A percentile compares a stretch with the other conserved stretches of the same genome.
These are phyloP conservation scores for Fusarium papillatum DNA, from an alignment of 2,329 filamentous ascomycete species.

Conservation along the genomic window DNA sequence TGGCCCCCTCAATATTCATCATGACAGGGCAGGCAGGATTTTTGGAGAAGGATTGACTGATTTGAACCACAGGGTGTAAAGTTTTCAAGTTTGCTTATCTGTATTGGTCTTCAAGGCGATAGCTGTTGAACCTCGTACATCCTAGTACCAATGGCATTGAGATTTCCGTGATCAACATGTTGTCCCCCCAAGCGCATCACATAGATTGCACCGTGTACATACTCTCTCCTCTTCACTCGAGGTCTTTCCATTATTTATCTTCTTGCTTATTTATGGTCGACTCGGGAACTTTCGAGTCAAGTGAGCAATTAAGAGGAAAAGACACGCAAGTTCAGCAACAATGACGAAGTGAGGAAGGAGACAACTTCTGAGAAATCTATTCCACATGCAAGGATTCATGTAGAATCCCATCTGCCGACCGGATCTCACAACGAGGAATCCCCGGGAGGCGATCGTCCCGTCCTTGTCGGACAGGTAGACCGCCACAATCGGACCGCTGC, in stretches of 20 bases:
- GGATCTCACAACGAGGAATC: neutral
- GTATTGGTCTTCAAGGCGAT: neutral
- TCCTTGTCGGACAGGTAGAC: neutral
- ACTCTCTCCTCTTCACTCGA: rapidly evolving
- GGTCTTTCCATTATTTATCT: neutral
- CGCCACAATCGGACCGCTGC: neutral
- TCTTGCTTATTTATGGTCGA: neutral
- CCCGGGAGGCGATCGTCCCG: neutral
- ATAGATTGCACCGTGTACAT: neutral
- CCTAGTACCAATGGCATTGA: neutral
- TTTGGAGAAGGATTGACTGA: too few relatives aligned
- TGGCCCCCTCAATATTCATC: neutral
- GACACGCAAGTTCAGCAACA: neutral
- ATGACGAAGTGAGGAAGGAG: neutral
- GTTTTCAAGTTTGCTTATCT: neutral
- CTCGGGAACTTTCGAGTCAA: neutral
- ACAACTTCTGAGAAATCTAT: neutral
- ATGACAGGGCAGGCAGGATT: too few relatives aligned
- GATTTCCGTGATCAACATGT: neutral
- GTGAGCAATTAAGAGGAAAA: neutral
- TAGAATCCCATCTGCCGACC: neutral
- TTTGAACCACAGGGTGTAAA: neutral
- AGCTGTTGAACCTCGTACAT: neutral
- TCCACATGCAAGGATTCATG: too few relatives aligned
- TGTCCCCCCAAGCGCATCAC: neutral